phyloP scores from a whole-genome alignment of 2,329 filamentous ascomycete genomes.

The Scleromitrula shiraiana region DNA sequence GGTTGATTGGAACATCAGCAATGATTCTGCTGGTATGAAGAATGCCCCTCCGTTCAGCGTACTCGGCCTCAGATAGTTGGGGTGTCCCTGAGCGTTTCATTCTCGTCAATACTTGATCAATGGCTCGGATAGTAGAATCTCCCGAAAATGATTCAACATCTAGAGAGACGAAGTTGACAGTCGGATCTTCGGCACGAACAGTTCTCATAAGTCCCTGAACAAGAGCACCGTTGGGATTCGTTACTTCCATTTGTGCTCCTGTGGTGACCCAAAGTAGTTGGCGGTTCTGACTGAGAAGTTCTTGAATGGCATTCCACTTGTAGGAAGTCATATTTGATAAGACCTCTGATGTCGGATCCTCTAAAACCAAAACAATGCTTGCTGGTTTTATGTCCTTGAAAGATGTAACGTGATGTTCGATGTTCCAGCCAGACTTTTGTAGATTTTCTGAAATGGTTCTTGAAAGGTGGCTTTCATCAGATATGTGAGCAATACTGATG shows the following conservation, averaged over 20 bases:
- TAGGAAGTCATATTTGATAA: constrained; percentile 1
- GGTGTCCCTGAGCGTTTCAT: too few relatives aligned
- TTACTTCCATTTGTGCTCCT: constrained; percentile 21
- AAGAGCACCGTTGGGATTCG: constrained; percentile 27
- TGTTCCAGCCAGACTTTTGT: neutral
- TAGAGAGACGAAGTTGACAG: constrained; percentile 11
- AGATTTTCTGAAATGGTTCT: neutral
- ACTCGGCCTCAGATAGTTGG: too few relatives aligned
- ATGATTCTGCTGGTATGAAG: too few relatives aligned
- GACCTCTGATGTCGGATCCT: neutral
- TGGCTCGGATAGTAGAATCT: neutral
- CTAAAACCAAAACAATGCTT: neutral
- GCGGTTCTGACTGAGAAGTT: neutral
- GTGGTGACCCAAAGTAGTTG: constrained; percentile 32
- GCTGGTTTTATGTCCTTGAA: neutral
- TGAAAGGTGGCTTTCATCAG: neutral
- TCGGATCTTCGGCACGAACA: constrained; percentile 14
- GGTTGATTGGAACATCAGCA: too few relatives aligned
- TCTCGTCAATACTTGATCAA: too few relatives aligned
- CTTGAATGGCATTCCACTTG: constrained; percentile 14
- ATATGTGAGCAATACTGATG: neutral
- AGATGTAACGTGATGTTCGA: neutral
- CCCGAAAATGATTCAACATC: constrained; percentile 10
- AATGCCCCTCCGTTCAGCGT: too few relatives aligned
- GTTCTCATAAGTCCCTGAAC: constrained; percentile 30